Evolutionary conservation across 495 filamentous ascomycete genomes (phyloP).

Genomic region (Lophiotrema nucula): DNA sequence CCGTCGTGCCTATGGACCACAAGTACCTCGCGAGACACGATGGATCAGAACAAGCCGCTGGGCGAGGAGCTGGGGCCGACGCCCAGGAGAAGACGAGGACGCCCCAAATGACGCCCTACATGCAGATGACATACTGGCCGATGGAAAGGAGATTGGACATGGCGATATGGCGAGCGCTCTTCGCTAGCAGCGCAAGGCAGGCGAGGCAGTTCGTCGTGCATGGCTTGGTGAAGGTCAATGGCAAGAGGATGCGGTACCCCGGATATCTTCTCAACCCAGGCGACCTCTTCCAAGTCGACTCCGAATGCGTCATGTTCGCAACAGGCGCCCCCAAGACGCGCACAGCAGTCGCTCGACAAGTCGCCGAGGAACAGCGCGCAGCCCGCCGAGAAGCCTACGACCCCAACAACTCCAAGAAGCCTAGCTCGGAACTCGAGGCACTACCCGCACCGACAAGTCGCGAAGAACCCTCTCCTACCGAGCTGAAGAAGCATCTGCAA

Average conservation of each 20-base stretch:
- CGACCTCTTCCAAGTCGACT: conserved; percentile 94
- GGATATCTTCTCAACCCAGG: conserved; percentile 95
- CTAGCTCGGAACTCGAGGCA: conserved; percentile 41
- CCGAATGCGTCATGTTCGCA: conserved; percentile 80
- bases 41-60: conserved; percentile 75
- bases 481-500: conserved; percentile 27
- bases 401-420: conserved; percentile 37
- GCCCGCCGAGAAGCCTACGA: conserved; percentile 11
- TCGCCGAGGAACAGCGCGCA: conserved; percentile 6
- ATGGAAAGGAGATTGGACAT: conserved; percentile 87
- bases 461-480: conserved; percentile 42
- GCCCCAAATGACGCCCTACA: conserved; percentile 65
- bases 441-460: not conserved
- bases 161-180: conserved; percentile 86
- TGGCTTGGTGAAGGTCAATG: conserved; percentile 92
- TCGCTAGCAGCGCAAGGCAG: conserved; percentile 91
- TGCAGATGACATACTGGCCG: conserved; percentile 89
- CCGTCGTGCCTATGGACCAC: conserved; percentile 82
- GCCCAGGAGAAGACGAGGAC: conserved; percentile 12
- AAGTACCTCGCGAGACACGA: conserved; percentile 70
- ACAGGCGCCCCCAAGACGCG: conserved; percentile 71
- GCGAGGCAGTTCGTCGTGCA: conserved; percentile 92
- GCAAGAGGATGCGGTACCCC: conserved; percentile 91
- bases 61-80: conserved; percentile 70
- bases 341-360: conserved; percentile 39